These are phyloP conservation scores for Luvunga scandens DNA, from an alignment of 345 rosid genomes.

Conservation along the genomic window DNA sequence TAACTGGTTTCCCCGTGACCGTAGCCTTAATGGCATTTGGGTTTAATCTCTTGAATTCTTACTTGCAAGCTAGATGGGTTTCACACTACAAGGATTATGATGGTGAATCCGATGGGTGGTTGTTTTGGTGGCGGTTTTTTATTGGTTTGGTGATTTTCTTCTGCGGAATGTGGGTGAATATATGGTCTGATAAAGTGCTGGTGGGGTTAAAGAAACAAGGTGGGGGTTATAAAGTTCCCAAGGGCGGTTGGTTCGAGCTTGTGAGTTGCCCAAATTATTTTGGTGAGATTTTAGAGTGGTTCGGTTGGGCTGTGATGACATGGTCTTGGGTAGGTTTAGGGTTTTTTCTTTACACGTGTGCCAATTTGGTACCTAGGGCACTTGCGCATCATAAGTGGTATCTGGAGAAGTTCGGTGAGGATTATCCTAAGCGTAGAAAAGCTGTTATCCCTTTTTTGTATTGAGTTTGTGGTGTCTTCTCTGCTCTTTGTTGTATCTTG, in stretches of 20 bases:
- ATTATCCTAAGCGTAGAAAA: conserved; percentile 64
- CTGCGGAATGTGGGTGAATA: conserved; percentile 65
- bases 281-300: conserved; percentile 85
- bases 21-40: conserved; percentile 64
- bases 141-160: conserved; percentile 50
- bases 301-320: conserved; percentile 86
- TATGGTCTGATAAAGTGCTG: conserved; percentile 66
- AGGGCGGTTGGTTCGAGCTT: conserved; percentile 78
- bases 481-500: too few relatives aligned
- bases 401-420: conserved; percentile 66
- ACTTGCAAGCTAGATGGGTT: conserved; percentile 77
- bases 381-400: conserved; percentile 68
- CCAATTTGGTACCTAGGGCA: conserved; percentile 80
- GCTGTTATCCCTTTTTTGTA: conserved; percentile 73
- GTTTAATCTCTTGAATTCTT: conserved; percentile 67
- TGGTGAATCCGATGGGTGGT: conserved; percentile 10
- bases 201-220: conserved; percentile 59
- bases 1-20: conserved; percentile 41
- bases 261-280: conserved; percentile 89
- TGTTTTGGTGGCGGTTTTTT: conserved; percentile 57
- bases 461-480: conserved; percentile 19
- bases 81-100: conserved; percentile 67
- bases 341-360: conserved; percentile 70
- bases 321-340: conserved; percentile 86
- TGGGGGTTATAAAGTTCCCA: conserved; percentile 71